These are phyloP conservation scores for Podila horticola DNA, from an alignment of 192 early-diverging fungal species.

Conservation along the genomic window DNA sequence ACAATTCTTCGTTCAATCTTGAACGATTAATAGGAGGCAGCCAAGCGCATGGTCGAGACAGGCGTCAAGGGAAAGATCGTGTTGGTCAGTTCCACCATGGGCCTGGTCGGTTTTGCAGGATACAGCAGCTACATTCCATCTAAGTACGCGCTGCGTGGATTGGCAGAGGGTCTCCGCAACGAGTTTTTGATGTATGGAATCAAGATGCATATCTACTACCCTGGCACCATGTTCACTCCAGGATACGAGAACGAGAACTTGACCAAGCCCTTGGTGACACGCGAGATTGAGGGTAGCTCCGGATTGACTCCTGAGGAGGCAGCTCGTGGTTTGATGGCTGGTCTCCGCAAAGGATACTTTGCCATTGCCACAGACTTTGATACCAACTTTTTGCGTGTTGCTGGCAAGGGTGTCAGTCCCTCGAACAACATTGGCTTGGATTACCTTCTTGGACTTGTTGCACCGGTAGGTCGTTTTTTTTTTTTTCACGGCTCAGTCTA, in stretches of 20 bases:
- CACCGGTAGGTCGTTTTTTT: constrained; percentile 34
- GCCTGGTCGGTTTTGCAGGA: constrained; percentile 75
- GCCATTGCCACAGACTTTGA: constrained; percentile 47
- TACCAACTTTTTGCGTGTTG: constrained; percentile 34
- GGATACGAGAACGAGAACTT: constrained; percentile 78
- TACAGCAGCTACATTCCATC: constrained; percentile 73
- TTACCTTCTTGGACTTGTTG: constrained; percentile 25
- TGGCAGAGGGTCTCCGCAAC: constrained; percentile 74
- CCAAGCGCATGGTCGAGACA: constrained; percentile 67
- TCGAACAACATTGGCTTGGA: constrained; percentile 24
- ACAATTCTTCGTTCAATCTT: neutral
- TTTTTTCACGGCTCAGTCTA: neutral
- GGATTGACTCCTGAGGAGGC: constrained; percentile 71
- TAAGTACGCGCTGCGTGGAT: constrained; percentile 79
- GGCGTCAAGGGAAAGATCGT: constrained; percentile 71
- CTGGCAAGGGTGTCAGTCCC: constrained; percentile 31
- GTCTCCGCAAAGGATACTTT: constrained; percentile 38
- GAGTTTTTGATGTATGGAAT: constrained; percentile 74
- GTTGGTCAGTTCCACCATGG: constrained; percentile 73
- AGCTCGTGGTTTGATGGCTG: constrained; percentile 60
- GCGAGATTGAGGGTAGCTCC: constrained; percentile 72
- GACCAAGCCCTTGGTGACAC: constrained; percentile 77
- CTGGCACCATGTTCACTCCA: constrained; percentile 75
- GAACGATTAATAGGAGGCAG: constrained; percentile 57
- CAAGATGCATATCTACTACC: constrained; percentile 74